Evolutionary conservation across 2,329 filamentous ascomycete genomes (phyloP), one percentile per base, ranked within the genome.

Genomic region (Nannizziopsis arthrosporioides): DNA sequence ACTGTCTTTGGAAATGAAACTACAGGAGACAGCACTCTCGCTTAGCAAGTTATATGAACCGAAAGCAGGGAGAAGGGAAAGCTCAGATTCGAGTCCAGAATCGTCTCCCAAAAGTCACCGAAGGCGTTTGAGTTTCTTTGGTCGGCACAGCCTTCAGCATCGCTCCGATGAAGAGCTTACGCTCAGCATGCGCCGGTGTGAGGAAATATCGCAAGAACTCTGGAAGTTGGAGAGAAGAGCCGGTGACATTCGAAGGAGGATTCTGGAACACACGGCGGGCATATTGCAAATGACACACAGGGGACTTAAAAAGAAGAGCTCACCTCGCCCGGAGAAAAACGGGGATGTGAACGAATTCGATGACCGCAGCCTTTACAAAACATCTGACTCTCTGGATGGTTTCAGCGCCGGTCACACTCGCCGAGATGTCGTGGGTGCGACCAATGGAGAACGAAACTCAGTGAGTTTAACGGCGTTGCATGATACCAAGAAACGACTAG

Each of bases 271-370:
- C 63, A 96, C 90, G 0, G 89, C 92, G 11, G 90, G 86, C 39
- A 85, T 98, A 35, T 70, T 98, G 47, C 88, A 94, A 61, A 77
- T 94, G 64, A 93, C 89, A 7, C 89, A 96, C 66, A 84, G 82
- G 57, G 80, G 78, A 0, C 73, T 83, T n/a, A 72, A 74, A 50
- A 83, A 78, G 59, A 78, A 76, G 55, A 63, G 70, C 6, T 67
- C 72, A 44, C 55, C 51, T 15, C 54, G 57, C 19, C 41, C 48
- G 22, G 44, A 48, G 27, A 37, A 31, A 39, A 50, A 51, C 36
- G 41, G 22, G 7, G 35, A 48, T 12, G 74, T 78, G 5, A 68
- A 79, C 50, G 76, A 82, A 42, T 88, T 94, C 57, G 85, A 93
- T 58, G 85, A 92, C 54, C 74, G 80, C 50, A 85, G 80, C 59